Conservation (phyloP, 441 rosid genomes). For the Gossypium schwendimanii region DNA sequence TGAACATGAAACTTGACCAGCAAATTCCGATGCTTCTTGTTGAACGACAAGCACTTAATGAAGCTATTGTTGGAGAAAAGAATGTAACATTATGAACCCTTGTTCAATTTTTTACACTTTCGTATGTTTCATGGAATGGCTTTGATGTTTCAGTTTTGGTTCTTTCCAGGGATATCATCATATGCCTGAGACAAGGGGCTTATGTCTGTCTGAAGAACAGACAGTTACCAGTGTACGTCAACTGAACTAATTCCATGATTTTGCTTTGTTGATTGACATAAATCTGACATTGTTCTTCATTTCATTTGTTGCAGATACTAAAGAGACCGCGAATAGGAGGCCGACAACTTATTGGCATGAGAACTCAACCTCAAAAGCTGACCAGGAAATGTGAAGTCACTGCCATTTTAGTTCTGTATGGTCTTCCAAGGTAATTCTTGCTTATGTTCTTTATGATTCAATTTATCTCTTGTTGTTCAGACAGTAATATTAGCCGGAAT, state of each 20-base stretch:
- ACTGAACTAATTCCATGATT: neutral
- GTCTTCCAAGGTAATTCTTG: constrained; percentile 67
- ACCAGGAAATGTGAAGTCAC: constrained; percentile 81
- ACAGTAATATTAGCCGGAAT: neutral
- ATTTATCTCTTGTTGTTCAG: neutral
- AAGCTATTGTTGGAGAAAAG: constrained; percentile 82
- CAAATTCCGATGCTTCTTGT: constrained; percentile 93
- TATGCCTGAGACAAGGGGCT: constrained; percentile 92
- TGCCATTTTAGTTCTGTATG: constrained; percentile 89
- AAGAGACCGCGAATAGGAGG: constrained; percentile 63
- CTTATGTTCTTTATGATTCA: neutral
- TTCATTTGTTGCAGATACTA: constrained; percentile 37
- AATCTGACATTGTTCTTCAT: neutral
- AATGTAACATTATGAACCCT: constrained; percentile 32
- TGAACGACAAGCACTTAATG: constrained; percentile 79
- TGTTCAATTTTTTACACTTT: neutral
- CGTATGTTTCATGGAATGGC: neutral
- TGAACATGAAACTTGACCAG: constrained; percentile 80
- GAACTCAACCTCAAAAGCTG: constrained; percentile 68
- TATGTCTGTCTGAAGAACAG: constrained; percentile 90
- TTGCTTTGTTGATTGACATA: neutral
- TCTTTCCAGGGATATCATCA: constrained; percentile 70
- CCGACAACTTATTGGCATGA: constrained; percentile 56
- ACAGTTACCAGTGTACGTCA: constrained; percentile 76
- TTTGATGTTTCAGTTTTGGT: constrained; percentile 11